Evolutionary conservation across 1,284 basidiomycete genomes (phyloP).

Genomic region (Tranzscheliella williamsii): DNA sequence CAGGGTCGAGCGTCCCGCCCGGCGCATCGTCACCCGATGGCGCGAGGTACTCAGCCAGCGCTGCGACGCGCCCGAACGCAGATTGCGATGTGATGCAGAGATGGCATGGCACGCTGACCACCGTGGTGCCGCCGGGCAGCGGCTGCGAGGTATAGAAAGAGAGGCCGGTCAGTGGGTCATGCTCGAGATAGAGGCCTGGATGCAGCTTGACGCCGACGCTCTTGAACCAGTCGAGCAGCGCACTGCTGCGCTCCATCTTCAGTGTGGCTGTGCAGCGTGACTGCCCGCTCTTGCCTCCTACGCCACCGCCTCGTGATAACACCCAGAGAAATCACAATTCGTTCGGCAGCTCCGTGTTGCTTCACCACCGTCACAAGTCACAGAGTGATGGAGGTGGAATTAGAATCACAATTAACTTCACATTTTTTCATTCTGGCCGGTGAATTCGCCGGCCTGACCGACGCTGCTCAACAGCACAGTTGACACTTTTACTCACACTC

Average conservation of each 20-base stretch:
- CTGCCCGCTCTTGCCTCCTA: too few species aligned
- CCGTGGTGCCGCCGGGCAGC: slow-evolving; percentile 7
- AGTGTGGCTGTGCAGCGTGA: background rate
- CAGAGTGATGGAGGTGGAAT: too few species aligned
- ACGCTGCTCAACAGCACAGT: too few species aligned
- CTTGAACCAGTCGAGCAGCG: slow-evolving; percentile 11
- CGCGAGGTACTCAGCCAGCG: background rate
- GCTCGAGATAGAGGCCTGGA: slow-evolving; percentile 5
- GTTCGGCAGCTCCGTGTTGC: too few species aligned
- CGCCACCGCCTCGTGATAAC: too few species aligned
- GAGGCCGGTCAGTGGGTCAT: slow-evolving; percentile 14
- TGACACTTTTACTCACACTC: too few species aligned
- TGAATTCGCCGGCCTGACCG: too few species aligned
- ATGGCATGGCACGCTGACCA: slow-evolving; percentile 10
- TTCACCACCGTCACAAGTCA: too few species aligned
- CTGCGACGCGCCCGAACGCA: slow-evolving; percentile 1
- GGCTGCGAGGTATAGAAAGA: slow-evolving; percentile 16
- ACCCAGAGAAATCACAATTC: too few species aligned
- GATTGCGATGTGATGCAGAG: slow-evolving; percentile 22
- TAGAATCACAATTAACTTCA: too few species aligned
- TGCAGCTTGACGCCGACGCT: slow-evolving; percentile 16
- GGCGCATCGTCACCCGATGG: background rate
- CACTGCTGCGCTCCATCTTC: too few species aligned
- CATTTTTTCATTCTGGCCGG: too few species aligned
- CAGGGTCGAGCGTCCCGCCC: background rate